phyloP scores from a whole-genome alignment of 176 grass and related monocot genomes.

The Zoysia japonica region DNA sequence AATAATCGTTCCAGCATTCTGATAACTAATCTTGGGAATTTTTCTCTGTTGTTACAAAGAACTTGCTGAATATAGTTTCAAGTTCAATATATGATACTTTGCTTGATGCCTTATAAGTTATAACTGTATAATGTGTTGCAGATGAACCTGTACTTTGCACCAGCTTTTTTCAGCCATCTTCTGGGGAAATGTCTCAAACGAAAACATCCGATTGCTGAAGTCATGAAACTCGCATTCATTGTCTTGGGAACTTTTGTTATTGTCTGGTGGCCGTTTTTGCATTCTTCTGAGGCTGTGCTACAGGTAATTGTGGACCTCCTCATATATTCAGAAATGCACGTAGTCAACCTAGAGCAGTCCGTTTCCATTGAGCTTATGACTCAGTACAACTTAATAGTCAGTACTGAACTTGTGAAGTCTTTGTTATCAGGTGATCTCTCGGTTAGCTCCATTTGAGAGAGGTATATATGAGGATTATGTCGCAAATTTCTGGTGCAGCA shows the following conservation, averaged over 20 bases:
- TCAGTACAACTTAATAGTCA: conserved; percentile 4
- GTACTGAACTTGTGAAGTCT: conserved; percentile 28
- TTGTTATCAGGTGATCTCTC: conserved; percentile 63
- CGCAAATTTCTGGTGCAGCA: conserved; percentile 97
- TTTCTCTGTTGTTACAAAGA: background rate
- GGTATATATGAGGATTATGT: conserved; percentile 96
- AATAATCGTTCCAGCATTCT: conserved; percentile 10
- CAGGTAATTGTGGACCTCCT: conserved; percentile 51
- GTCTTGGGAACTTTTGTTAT: conserved; percentile 80
- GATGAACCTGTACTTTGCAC: conserved; percentile 97
- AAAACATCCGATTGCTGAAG: conserved; percentile 63
- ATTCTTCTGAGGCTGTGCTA: conserved; percentile 65
- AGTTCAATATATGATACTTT: conserved; percentile 1
- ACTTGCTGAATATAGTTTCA: background rate
- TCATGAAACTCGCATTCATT: conserved; percentile 71
- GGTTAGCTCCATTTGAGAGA: conserved; percentile 94
- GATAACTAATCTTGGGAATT: background rate
- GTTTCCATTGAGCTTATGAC: conserved; percentile 5
- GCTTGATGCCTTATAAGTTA: conserved; percentile 12
- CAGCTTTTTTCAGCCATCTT: conserved; percentile 90
- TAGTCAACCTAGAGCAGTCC: background rate
- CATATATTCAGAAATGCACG: background rate
- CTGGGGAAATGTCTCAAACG: conserved; percentile 78
- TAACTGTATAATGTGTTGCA: conserved; percentile 45
- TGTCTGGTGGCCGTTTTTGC: conserved; percentile 92